Evolutionary conservation across 148 eudicot genomes (phyloP).

Genomic region (Diospyros lotus): DNA sequence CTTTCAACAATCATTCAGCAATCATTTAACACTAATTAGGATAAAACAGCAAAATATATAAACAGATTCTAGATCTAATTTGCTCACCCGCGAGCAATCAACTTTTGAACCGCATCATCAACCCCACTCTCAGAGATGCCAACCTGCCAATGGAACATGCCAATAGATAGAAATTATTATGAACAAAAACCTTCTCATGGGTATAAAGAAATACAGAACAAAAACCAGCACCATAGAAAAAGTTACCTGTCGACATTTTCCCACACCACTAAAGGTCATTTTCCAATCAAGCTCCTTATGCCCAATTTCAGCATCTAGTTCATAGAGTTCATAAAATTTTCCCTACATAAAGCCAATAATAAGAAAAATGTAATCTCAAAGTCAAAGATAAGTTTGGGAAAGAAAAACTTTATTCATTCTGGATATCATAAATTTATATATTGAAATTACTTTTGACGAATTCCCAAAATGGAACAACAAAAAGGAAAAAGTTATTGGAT

Average conservation of each 20-base stretch:
- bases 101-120: slow-evolving; percentile 95
- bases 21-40: neutral
- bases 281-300: slow-evolving; percentile 99
- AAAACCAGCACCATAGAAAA: neutral
- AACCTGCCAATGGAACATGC: slow-evolving; percentile 46
- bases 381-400: neutral
- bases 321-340: slow-evolving; percentile 95
- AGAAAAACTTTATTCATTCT: neutral
- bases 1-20: neutral
- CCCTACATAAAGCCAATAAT: slow-evolving; percentile 45
- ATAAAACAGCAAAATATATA: neutral
- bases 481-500: neutral
- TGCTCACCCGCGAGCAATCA: slow-evolving; percentile 88
- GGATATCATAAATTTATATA: neutral
- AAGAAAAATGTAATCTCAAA: neutral
- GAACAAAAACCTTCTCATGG: neutral
- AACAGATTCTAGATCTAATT: neutral
- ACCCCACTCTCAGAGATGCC: slow-evolving; percentile 92
- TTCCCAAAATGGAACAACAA: neutral
- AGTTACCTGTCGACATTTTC: slow-evolving; percentile 90
- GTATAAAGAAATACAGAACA: neutral
- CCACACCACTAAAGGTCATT: slow-evolving; percentile 90
- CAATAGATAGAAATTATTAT: neutral
- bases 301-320: slow-evolving; percentile 96
- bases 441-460: neutral